phyloP scores from a whole-genome alignment of 1,284 basidiomycete species.

The Cutaneotrichosporon curvatum region DNA sequence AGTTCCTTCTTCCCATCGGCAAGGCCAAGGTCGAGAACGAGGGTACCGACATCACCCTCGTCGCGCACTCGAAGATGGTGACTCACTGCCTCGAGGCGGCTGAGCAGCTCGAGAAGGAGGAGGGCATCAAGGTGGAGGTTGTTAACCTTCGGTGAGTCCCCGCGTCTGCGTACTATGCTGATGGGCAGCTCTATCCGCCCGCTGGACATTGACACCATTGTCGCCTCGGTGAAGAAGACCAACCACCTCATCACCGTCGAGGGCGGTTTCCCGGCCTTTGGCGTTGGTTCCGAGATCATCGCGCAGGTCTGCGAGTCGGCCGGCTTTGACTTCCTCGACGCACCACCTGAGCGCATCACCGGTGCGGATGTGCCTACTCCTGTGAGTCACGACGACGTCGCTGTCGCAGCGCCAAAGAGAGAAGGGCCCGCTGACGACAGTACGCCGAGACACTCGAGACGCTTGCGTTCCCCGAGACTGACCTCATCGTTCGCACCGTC shows the following conservation, averaged over 20 bases:
- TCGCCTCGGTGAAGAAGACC: slow-evolving; percentile 95
- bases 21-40: slow-evolving; percentile 94
- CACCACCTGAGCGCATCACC: slow-evolving; percentile 93
- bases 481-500: slow-evolving; percentile 79
- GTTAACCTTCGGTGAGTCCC: slow-evolving; percentile 83
- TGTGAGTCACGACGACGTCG: slow-evolving; percentile 52
- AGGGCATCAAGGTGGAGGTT: slow-evolving; percentile 92
- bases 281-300: slow-evolving; percentile 96
- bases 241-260: slow-evolving; percentile 92
- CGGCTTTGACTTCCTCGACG: slow-evolving; percentile 94
- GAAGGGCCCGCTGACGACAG: slow-evolving; percentile 44
- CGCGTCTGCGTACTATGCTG: too few species aligned
- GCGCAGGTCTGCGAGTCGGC: slow-evolving; percentile 94
- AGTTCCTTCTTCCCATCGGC: slow-evolving; percentile 90
- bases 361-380: slow-evolving; percentile 95
- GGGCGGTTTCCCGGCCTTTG: slow-evolving; percentile 97
- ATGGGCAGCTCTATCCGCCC: slow-evolving; percentile 57
- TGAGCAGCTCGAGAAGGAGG: slow-evolving; percentile 82
- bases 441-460: slow-evolving; percentile 83
- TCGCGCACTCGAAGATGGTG: slow-evolving; percentile 96
- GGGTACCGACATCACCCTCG: slow-evolving; percentile 89
- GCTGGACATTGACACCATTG: slow-evolving; percentile 94
- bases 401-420: neutral
- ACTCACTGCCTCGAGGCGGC: slow-evolving; percentile 87
- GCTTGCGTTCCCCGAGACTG: slow-evolving; percentile 84